Conservation (phyloP, 352 stramenopile genomes). For the Blastocystis sp. region DNA sequence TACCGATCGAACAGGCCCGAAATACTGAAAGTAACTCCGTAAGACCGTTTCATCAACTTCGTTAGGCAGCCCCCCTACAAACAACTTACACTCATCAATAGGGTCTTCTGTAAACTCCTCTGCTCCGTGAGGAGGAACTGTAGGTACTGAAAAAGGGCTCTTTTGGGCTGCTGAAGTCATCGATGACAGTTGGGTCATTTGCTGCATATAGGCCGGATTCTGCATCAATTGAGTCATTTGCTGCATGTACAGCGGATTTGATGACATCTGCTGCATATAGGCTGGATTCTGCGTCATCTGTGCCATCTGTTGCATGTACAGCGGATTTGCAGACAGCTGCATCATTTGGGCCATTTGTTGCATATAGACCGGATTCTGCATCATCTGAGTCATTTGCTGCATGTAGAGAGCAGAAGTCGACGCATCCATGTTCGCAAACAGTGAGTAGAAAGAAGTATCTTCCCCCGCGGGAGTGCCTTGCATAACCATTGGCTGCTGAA, state of each 20-base stretch:
- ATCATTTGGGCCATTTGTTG: conserved; percentile 49
- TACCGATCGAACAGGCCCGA: conserved; percentile 27
- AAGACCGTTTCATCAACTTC: conserved; percentile 32
- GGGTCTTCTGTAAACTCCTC: conserved; percentile 50
- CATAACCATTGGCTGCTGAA: neutral
- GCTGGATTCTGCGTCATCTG: neutral
- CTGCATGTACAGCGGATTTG: neutral
- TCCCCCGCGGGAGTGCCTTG: neutral
- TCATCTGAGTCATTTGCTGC: conserved; percentile 45
- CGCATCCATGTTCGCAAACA: conserved; percentile 30
- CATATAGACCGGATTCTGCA: conserved; percentile 26
- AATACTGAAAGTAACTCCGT: conserved; percentile 35
- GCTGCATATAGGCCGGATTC: neutral
- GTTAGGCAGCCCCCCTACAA: conserved; percentile 22
- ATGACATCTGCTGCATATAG: neutral
- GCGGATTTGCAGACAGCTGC: neutral
- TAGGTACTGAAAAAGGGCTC: neutral
- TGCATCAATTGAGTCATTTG: neutral
- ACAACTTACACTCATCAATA: conserved; percentile 35
- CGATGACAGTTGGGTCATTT: neutral
- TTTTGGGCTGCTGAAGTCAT: neutral
- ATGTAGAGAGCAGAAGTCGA: neutral
- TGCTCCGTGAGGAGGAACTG: neutral
- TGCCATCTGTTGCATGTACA: conserved; percentile 11
- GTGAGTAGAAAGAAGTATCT: neutral